A percentile compares a stretch with the other conserved stretches of the same genome.
Evolutionary conservation across 208 protist species (phyloP).

Genomic region (Trypanosoma brucei): DNA sequence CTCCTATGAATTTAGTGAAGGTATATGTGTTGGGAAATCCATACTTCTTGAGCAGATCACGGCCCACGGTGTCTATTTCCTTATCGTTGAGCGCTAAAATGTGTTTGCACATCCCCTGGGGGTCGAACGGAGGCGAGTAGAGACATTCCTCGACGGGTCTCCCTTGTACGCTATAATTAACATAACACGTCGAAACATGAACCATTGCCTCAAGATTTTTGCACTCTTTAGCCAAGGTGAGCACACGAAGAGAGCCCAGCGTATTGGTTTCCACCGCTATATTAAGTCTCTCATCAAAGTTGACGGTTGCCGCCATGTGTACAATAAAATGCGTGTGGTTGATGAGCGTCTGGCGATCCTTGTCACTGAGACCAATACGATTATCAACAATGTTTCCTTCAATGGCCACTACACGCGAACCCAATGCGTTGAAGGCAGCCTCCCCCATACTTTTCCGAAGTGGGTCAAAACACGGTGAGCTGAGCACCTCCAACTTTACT

Average conservation of each 20-base stretch:
- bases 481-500: slow-evolving; percentile 70
- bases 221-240: slow-evolving; percentile 71
- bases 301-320: slow-evolving; percentile 86
- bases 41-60: slow-evolving; percentile 47
- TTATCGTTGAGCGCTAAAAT: slow-evolving; percentile 56
- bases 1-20: slow-evolving; percentile 84
- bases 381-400: slow-evolving; percentile 71
- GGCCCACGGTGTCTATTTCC: slow-evolving; percentile 38
- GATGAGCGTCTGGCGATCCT: slow-evolving; percentile 40
- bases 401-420: slow-evolving; percentile 48
- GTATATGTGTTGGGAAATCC: slow-evolving; percentile 89
- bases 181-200: slow-evolving; percentile 88
- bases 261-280: slow-evolving; percentile 81
- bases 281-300: slow-evolving; percentile 80
- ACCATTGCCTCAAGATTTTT: slow-evolving; percentile 68
- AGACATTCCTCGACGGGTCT: slow-evolving; percentile 57
- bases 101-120: slow-evolving; percentile 67
- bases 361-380: slow-evolving; percentile 54
- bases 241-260: slow-evolving; percentile 65
- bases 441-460: slow-evolving; percentile 51
- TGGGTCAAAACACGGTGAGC: slow-evolving; percentile 71
- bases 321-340: slow-evolving; percentile 63
- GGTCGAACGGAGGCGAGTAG: slow-evolving; percentile 77
- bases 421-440: slow-evolving; percentile 43
- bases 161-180: slow-evolving; percentile 68